Evolutionary conservation across 2,329 filamentous ascomycete genomes (phyloP), one percentile per base, ranked within the genome.

Genomic region (Ophiostoma tasmaniense): DNA sequence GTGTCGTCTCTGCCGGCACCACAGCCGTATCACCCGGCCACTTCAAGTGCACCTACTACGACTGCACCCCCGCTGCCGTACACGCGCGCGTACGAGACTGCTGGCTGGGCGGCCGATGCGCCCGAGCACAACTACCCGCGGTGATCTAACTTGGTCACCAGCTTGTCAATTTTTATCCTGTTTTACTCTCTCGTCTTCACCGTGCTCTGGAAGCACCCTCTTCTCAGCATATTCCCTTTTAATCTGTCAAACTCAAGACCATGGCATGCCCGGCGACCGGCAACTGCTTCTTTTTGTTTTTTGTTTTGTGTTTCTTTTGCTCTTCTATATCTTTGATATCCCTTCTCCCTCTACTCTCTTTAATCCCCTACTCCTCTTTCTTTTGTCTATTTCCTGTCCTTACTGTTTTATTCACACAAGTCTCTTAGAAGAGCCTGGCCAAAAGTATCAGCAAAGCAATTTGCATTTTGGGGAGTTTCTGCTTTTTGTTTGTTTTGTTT

Each of bases 51-150:
- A 14, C 11, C 37, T 14, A 10, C 42, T 1, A 25, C 22, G 1
- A 39, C 25, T 4, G 22, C 37, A 3, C 22, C 13, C 35, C 39
- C 64, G 4, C 13, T 55, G 11, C 28, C 30, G 5, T 71, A 70
- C 73, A 35, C 66, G 77, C 39, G 73, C 77, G 30, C 0, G 1
- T 70, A 71, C 67, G 69, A 70, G 37, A 72, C 68, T 6, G 70
- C 71, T 2, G 71, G 71, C 1, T 72, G 71, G 71, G 69, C 69
- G 0, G 66, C 71, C 0, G 69, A 70, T 20, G 61, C 14, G 14
- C 33, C 33, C 20, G 61, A 64, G 20, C 61, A 66, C 39, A 13
- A 20, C 28, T 33, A 66, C 42, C 25, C 14, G 17, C 25, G 39
- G 7, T 66, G 25, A 66, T 14, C 35, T 25, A n/a, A n/a, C n/a